A percentile compares a stretch with the other conserved stretches of the same genome.
These are phyloP conservation scores for Stagonosporopsis vannaccii DNA, from an alignment of 2,329 filamentous ascomycete species.

Conservation along the genomic window DNA sequence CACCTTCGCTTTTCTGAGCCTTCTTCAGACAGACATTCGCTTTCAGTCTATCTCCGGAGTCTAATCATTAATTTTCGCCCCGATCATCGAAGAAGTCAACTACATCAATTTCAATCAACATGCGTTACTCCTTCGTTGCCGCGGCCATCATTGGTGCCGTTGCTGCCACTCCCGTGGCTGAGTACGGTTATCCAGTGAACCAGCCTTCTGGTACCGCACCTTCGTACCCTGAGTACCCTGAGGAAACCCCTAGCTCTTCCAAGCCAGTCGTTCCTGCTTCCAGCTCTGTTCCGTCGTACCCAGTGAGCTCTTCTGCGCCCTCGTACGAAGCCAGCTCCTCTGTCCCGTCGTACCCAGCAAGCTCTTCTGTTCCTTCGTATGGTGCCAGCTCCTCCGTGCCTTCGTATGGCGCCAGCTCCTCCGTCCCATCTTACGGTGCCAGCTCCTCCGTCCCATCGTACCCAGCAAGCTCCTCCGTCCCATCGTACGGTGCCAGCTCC, in stretches of 20 bases:
- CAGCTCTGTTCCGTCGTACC: slow-evolving; percentile 14
- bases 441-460: too few relatives aligned
- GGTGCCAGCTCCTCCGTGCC: too few relatives aligned
- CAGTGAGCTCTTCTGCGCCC: not conserved
- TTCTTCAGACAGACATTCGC: slow-evolving; percentile 42
- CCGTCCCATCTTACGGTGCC: not conserved
- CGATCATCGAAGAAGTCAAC: slow-evolving; percentile 7
- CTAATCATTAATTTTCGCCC: slow-evolving; percentile 29
- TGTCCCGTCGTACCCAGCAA: not conserved
- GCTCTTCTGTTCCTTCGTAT: not conserved
- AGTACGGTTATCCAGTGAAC: slow-evolving; percentile 26
- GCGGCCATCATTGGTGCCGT: slow-evolving; percentile 42
- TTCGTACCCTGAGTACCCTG: slow-evolving; percentile 20
- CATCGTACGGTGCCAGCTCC: too few relatives aligned
- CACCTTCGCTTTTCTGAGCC: slow-evolving; percentile 41
- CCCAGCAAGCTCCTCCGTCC: too few relatives aligned
- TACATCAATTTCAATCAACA: slow-evolving; percentile 31
- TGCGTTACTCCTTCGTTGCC: slow-evolving; percentile 43
- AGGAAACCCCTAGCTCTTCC: slow-evolving; percentile 13
- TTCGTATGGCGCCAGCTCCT: too few relatives aligned
- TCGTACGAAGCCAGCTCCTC: not conserved
- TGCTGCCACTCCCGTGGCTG: slow-evolving; percentile 35
- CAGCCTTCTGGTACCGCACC: slow-evolving; percentile 8
- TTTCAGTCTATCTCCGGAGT: slow-evolving; percentile 34
- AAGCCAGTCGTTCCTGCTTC: slow-evolving; percentile 3